These are phyloP conservation scores for Sporobolomyces roseus DNA, from an alignment of 768 basidiomycete genomes.

Conservation along the genomic window DNA sequence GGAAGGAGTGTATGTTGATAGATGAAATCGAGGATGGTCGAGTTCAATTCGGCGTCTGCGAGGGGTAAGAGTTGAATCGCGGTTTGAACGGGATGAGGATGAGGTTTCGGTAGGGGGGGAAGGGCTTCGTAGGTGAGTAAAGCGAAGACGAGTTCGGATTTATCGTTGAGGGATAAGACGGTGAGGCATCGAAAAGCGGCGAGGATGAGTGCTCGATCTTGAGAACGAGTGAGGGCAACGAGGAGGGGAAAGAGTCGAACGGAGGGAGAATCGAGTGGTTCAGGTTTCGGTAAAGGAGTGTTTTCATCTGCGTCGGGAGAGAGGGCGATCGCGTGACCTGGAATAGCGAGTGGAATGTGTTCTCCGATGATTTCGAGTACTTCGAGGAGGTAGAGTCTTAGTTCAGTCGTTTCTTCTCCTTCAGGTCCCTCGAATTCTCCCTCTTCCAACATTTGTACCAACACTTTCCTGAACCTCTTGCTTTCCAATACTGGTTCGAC, in stretches of 20 bases:
- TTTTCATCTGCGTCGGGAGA: no score
- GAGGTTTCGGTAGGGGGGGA: slow-evolving; percentile 20
- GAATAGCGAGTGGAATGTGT: slow-evolving; percentile 29
- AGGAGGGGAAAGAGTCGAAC: slow-evolving; percentile 52
- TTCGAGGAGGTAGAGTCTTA: slow-evolving; percentile 48
- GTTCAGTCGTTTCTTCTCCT: slow-evolving; percentile 45
- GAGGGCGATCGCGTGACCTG: slow-evolving; percentile 22
- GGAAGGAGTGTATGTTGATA: slow-evolving; percentile 44
- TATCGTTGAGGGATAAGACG: slow-evolving; percentile 50
- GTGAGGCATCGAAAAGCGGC: slow-evolving; percentile 61
- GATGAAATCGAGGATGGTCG: slow-evolving; percentile 43
- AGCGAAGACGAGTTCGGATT: slow-evolving; percentile 41
- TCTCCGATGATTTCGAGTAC: slow-evolving; percentile 47
- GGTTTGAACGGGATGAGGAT: slow-evolving; percentile 36
- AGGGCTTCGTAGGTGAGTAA: slow-evolving; percentile 17
- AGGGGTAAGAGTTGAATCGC: slow-evolving; percentile 42
- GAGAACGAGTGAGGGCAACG: slow-evolving; percentile 53
- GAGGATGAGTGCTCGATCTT: slow-evolving; percentile 73
- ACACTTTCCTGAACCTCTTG: slow-evolving; percentile 36
- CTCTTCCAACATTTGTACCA: slow-evolving; percentile 36
- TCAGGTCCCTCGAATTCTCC: slow-evolving; percentile 10
- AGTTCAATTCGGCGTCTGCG: slow-evolving; percentile 36
- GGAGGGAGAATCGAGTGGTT: slow-evolving; percentile 52
- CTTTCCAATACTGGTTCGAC: slow-evolving; percentile 60
- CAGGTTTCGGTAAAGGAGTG: slow-evolving; percentile 17